phyloP scores from a whole-genome alignment of 768 basidiomycete species.

The Suillus tomentosus region DNA sequence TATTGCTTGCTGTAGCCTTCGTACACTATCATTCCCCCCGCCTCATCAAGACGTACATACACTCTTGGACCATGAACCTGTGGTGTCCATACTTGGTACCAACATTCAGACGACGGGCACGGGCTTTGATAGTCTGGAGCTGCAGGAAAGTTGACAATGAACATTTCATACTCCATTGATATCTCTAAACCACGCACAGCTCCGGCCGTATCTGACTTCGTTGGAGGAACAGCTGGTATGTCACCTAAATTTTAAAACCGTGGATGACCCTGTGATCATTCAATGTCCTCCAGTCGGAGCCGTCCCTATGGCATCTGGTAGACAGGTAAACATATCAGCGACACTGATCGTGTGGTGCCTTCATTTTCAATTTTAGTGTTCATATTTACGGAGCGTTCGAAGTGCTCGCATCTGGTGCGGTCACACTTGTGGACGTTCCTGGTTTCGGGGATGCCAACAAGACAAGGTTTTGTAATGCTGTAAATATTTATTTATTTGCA shows the following conservation, averaged over 20 bases:
- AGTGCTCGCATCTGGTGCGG: background rate
- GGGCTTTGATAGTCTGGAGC: background rate
- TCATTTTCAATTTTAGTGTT: background rate
- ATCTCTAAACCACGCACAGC: background rate
- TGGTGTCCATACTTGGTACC: background rate
- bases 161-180: background rate
- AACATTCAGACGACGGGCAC: background rate
- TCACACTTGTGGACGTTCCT: background rate
- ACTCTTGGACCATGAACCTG: background rate
- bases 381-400: background rate
- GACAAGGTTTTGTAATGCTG: background rate
- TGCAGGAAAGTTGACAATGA: background rate
- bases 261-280: background rate
- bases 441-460: conserved; percentile 1
- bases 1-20: background rate
- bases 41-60: background rate
- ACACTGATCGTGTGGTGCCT: background rate
- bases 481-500: background rate
- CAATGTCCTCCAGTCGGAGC: background rate
- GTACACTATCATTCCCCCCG: background rate
- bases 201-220: background rate
- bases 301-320: background rate
- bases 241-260: background rate
- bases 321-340: background rate
- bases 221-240: background rate